phyloP scores from a whole-genome alignment of 208 protist genomes.

The Phytomonas francai region DNA sequence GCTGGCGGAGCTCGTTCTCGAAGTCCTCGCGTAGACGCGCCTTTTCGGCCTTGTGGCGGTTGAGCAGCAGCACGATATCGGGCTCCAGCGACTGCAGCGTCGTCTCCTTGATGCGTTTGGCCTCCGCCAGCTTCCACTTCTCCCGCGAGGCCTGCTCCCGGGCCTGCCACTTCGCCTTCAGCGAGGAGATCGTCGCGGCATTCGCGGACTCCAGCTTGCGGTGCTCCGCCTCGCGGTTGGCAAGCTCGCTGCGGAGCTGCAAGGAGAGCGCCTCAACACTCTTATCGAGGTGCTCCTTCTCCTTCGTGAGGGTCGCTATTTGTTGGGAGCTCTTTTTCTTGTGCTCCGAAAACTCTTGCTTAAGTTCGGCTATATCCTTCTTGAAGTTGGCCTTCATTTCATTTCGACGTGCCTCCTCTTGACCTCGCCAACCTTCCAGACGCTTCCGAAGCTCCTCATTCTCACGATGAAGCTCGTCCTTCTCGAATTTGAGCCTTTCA shows the following conservation, averaged over 20 bases:
- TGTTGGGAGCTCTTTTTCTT: background rate
- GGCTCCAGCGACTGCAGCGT: constrained; percentile 88
- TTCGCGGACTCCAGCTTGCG: constrained; percentile 56
- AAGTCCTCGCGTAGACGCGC: constrained; percentile 82
- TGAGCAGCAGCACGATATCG: constrained; percentile 88
- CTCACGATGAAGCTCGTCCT: constrained; percentile 59
- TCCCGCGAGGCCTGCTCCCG: constrained; percentile 74
- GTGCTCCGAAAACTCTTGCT: background rate
- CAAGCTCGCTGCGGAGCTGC: constrained; percentile 43
- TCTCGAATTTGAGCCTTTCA: constrained; percentile 60
- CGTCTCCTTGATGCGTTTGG: constrained; percentile 85
- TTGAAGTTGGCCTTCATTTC: constrained; percentile 19
- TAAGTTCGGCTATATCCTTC: background rate
- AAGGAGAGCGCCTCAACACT: constrained; percentile 51
- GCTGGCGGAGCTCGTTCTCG: constrained; percentile 75
- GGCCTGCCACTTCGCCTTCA: constrained; percentile 66
- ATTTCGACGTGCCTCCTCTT: constrained; percentile 26
- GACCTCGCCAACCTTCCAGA: constrained; percentile 26
- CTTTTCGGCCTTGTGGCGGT: constrained; percentile 88
- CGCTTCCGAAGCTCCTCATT: constrained; percentile 52
- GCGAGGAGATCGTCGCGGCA: constrained; percentile 42
- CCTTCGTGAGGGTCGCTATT: constrained; percentile 12
- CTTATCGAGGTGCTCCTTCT: constrained; percentile 39
- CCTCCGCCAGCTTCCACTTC: constrained; percentile 80
- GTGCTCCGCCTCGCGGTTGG: constrained; percentile 37